Evolutionary conservation across 495 filamentous ascomycete genomes (phyloP).

Genomic region (Hypoxylon rickii): DNA sequence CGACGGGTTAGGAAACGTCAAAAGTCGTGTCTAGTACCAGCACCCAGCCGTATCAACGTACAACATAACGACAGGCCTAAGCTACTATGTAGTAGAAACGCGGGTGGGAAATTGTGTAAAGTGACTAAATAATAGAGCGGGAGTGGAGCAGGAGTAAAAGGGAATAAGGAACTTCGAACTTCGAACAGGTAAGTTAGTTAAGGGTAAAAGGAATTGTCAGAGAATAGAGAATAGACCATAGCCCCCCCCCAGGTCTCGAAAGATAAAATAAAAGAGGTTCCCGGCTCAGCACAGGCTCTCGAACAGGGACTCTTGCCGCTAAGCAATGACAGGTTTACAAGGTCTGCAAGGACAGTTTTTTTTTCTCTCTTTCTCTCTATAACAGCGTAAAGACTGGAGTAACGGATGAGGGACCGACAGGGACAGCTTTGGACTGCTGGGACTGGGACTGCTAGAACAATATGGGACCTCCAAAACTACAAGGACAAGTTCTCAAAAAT

Average conservation of each 20-base stretch:
- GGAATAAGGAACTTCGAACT: no score
- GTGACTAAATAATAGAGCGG: conserved; percentile 6
- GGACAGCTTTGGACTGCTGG: no score
- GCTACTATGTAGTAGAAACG: no score
- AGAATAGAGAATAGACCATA: conserved; percentile 20
- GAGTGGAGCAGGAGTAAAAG: no score
- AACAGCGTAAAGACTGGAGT: no score
- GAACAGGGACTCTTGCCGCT: conserved; percentile 2
- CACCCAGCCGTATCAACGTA: conserved; percentile 23
- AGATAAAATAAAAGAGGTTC: conserved; percentile 1
- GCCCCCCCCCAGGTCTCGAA: conserved; percentile 25
- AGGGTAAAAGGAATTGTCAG: conserved; percentile 12
- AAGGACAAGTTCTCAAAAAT: no score
- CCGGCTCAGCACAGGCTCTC: conserved; percentile 20
- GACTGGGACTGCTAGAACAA: no score
- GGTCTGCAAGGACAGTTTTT: neutral
- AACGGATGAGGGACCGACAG: no score
- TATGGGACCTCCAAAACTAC: no score
- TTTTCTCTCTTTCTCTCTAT: neutral
- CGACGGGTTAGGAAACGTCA: conserved; percentile 17
- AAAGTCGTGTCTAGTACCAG: conserved; percentile 24
- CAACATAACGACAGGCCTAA: conserved; percentile 13
- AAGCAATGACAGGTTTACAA: neutral
- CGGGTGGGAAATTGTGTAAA: conserved; percentile 4
- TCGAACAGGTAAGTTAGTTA: no score